phyloP scores from a whole-genome alignment of 169 alveolate genomes.

The Besnoitia besnoiti region DNA sequence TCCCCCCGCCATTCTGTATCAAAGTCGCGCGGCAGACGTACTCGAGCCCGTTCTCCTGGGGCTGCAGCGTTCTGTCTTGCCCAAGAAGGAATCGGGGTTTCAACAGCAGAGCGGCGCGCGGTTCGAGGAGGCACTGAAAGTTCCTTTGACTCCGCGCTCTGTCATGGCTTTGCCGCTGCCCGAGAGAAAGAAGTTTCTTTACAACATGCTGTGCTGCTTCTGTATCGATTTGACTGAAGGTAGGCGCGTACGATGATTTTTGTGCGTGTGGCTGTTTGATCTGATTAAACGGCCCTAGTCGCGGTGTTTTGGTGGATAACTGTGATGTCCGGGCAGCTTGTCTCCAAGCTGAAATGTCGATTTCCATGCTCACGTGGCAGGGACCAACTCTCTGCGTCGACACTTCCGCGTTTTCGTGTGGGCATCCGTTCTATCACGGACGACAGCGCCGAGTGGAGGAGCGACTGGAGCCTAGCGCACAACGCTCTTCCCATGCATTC shows the following conservation, averaged over 20 bases:
- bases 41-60: background rate
- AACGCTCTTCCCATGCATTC: background rate
- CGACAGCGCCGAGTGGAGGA: no score
- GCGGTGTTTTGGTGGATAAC: no score
- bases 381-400: background rate
- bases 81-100: background rate
- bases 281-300: no score
- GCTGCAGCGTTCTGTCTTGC: constrained; percentile 19
- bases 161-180: constrained; percentile 40
- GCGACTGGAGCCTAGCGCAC: no score
- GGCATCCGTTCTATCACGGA: no score
- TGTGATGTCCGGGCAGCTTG: no score
- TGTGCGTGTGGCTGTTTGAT: no score
- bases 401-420: background rate
- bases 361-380: no score
- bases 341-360: no score
- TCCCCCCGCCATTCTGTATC: constrained; percentile 19
- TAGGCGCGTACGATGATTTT: no score
- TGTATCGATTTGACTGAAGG: constrained; percentile 47
- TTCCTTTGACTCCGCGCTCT: constrained; percentile 19
- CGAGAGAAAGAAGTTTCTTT: constrained; percentile 18
- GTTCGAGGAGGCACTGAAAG: background rate
- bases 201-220: constrained; percentile 56
- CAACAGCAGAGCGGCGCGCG: background rate
- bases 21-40: background rate